Base-by-base conservation (phyloP, 176 grass and related monocot species). In the Aegilops bicornis region DNA sequence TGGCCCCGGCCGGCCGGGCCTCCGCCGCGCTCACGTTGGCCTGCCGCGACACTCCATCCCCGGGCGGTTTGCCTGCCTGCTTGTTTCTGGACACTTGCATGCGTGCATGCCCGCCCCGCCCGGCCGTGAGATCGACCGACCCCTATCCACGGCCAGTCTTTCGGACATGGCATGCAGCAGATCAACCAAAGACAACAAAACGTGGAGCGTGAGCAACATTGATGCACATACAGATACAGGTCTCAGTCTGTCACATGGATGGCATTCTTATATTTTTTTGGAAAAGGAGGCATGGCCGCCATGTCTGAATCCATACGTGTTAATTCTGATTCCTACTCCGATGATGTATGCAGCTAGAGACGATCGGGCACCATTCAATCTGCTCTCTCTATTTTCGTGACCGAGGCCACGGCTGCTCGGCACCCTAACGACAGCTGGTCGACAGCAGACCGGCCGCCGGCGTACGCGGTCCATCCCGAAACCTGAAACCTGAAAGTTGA, bases 111-210 rank as follows among this genome's bases (percentile, higher is more conserved):
- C 10, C 42, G 48, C 15, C 42, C 42, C 42, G 48, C 15, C 48
- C 48, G 48, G 48, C 48, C 15, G 15, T 52, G 48, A 17, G 48
- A 52, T 6, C 4, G 48, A 52, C 6, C 48, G 17, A 61, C 81
- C 69, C 45, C 74, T 29, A 22, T 33, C 74, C n/a, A 37, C 27
- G 45, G 59, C 47, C 47, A 5, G 14, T 16, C 48, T 17, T 52
- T 6, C n/a, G n/a, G n/a, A n/a, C n/a, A 50, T 48, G 33, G 59
- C 29, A 66, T 27, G 59, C 27, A 32, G 64, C 27, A 66, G 69
- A 48, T 50, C 14, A 25, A 71, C 42, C 39, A 39, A 79, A 29
- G 79, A 90, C 84, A 90, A 42, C 73, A 73, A 90, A 65, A 89
- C 83, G 73, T 90, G 89, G 74, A 25, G 2, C 20, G 4, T 74